Evolutionary conservation across 192 early-diverging fungal species (phyloP).

Genomic region (Geranomyces michiganensis): DNA sequence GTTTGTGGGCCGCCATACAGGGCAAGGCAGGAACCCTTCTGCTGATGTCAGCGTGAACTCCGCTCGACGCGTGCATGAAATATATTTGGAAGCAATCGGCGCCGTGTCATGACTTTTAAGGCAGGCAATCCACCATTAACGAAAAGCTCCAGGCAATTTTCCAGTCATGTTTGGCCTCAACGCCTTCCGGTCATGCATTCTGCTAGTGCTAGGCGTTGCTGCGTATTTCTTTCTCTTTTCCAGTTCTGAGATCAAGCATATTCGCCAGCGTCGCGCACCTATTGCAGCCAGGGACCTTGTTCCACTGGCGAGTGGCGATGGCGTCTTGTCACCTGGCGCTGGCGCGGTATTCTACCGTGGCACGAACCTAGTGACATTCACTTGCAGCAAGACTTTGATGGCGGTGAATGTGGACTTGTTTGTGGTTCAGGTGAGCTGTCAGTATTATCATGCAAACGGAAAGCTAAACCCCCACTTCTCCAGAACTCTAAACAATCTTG

Average conservation of each 20-base stretch:
- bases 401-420: slow-evolving; percentile 28
- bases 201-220: slow-evolving; percentile 15
- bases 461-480: neutral
- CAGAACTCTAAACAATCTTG: neutral
- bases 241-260: neutral
- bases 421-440: slow-evolving; percentile 1
- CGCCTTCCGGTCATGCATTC: slow-evolving; percentile 4
- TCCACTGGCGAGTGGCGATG: neutral
- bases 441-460: too few relatives aligned
- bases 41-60: too few relatives aligned
- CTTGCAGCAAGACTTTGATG: neutral
- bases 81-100: too few relatives aligned
- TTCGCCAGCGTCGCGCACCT: slow-evolving; percentile 1
- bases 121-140: too few relatives aligned
- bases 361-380: neutral
- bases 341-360: slow-evolving; percentile 7
- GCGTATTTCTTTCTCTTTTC: slow-evolving; percentile 8
- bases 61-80: too few relatives aligned
- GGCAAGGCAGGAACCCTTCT: too few relatives aligned
- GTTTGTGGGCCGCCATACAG: too few relatives aligned
- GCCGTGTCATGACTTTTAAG: too few relatives aligned
- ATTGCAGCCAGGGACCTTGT: neutral
- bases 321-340: neutral
- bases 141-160: too few relatives aligned
- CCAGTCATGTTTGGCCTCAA: slow-evolving; percentile 29